Evolutionary conservation across 352 stramenopile species (phyloP), one percentile per base, ranked within the genome.

Genomic region (Globisporangium parvum): DNA sequence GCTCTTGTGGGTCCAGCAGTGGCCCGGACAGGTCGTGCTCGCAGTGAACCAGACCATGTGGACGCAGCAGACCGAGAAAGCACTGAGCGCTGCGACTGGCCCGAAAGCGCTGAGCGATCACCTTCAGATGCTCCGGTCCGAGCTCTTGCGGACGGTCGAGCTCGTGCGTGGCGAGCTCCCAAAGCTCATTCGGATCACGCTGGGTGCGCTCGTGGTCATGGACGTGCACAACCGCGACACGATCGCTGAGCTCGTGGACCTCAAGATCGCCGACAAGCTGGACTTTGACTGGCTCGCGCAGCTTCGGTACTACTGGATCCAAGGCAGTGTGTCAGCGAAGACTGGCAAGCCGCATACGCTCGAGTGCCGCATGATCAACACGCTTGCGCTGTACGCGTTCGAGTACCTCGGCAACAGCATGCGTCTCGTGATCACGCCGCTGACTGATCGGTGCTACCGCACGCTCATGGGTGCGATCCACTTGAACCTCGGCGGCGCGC

Each of bases 221-320:
- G 93, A 98, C 59, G 93, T 98, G 8, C 93, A 98, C 77, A 97
- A 97, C 44, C 83, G 92, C 14, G 91, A 98, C 60, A 96, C 88
- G 52, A 96, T 98, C 50, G 85, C 87, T 6, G 91, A 98, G 59
- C 65, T 98, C 26, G 76, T 92, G 45, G 70, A 91, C 2, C 64
- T 95, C 37, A 73, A 91, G 26, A 79, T 93, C 28, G 77, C 71
- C 4, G 71, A 87, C 59, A 85, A 83, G 51, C 83, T 62, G 8
- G 92, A 97, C 62, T 98, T 98, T 65, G 93, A 97, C 66, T 98
- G 93, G 93, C 74, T 97, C 52, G 85, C 86, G 1, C 92, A 98
- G 62, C 62, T 98, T 15, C 88, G 93, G 5, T 97, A 97, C 69
- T 98, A 98, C 55, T 97, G 89, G 87, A 56, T 91, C 33, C 65